Evolutionary conservation across 73 alveolate genomes (phyloP).

Genomic region (Tetrahymena elliotti): DNA sequence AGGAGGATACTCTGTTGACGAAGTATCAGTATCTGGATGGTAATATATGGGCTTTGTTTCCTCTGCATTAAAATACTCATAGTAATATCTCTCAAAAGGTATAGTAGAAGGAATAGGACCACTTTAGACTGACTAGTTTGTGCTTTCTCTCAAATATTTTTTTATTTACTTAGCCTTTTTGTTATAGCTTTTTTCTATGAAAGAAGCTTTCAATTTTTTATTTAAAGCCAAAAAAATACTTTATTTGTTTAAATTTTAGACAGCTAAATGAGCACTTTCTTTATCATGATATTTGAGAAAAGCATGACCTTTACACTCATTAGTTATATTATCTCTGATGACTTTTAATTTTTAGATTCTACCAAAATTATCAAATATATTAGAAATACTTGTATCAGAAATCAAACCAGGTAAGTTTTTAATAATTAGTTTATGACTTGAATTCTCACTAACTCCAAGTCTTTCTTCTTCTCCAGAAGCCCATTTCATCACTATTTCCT

Average conservation of each 20-base stretch:
- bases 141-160: background rate
- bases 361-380: background rate
- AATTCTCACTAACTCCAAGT: background rate
- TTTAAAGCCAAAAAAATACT: background rate
- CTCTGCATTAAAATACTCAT: background rate
- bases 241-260: background rate
- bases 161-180: background rate
- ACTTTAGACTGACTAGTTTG: background rate
- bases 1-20: background rate
- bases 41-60: background rate
- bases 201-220: background rate
- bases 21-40: background rate
- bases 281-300: background rate
- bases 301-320: background rate
- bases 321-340: background rate
- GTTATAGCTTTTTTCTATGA: background rate
- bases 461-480: background rate
- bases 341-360: background rate
- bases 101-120: background rate
- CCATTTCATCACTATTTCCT: background rate
- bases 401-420: background rate
- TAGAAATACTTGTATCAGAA: background rate
- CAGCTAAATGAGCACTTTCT: background rate
- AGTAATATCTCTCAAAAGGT: background rate
- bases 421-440: background rate